phyloP scores from a whole-genome alignment of 139 green algal species.

The Coelastrella sp. region DNA sequence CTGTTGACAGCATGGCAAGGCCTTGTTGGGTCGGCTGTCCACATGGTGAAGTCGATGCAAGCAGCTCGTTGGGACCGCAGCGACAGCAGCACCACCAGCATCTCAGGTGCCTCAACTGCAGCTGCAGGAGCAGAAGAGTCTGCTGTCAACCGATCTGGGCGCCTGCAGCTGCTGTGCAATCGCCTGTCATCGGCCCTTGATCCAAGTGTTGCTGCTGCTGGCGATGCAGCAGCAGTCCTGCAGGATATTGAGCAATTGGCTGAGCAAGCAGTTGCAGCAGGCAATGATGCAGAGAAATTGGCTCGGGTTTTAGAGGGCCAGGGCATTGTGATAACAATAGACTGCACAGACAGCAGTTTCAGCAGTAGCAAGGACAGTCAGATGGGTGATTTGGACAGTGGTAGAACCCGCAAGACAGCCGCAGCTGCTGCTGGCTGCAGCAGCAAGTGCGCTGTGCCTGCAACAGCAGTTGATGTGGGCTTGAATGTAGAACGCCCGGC shows the following conservation, averaged over 20 bases:
- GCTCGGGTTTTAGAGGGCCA: neutral
- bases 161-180: neutral
- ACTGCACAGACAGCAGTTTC: too few relatives aligned
- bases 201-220: neutral
- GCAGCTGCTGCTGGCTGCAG: too few relatives aligned
- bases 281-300: neutral
- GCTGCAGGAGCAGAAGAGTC: neutral
- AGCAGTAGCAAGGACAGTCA: neutral
- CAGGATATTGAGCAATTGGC: neutral
- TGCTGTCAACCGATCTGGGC: neutral
- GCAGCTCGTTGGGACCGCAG: conserved; percentile 16
- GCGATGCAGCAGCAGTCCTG: conserved; percentile 24
- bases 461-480: too few relatives aligned
- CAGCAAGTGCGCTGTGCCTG: too few relatives aligned
- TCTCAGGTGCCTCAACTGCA: neutral
- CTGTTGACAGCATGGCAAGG: neutral
- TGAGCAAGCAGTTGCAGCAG: neutral
- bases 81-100: neutral
- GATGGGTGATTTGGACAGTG: too few relatives aligned
- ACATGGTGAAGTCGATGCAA: conserved; percentile 24
- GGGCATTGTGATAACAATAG: neutral
- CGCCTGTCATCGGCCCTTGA: neutral
- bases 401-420: too few relatives aligned
- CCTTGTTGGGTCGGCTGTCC: neutral
- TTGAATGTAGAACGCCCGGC: too few relatives aligned